Base-by-base conservation (phyloP, 2,329 filamentous ascomycete species). In the Periconia sp. region DNA sequence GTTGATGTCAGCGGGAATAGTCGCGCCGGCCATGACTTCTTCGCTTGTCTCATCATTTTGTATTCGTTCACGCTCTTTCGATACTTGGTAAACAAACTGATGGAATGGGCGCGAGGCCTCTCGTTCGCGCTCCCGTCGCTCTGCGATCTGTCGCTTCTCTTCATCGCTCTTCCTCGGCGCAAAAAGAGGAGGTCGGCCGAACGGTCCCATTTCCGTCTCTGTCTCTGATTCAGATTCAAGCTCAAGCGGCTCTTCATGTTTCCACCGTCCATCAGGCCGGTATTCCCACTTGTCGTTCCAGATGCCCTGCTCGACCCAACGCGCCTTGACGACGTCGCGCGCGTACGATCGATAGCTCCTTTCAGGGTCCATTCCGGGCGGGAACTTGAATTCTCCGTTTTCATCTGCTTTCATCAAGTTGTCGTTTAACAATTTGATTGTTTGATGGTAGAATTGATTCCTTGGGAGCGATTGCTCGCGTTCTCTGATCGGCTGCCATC, bases 31-130 rank as follows among this genome's bases (percentile, higher is more conserved):
- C 44, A 35, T 34, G 50, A 43, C 48, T 57, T 44, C 50, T 45
- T 46, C 33, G 52, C 48, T 48, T 43, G 39, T 40, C 43, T 52
- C 41, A 48, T 57, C 49, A 42, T 63, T 42, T 59, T 66, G 23
- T 8, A 42, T 35, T 35, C 32, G 21, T 36, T 42, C 30, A 11
- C 39, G 39, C 24, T 42, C 39, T 29, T 5, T 36, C 4, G 39
- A 42, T 29, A 42, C 8, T 12, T 42, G 39, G 30, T 42, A 36
- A 9, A 42, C 16, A 23, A 42, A 42, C 22, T 36, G 39, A 36
- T 42, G 31, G 23, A 26, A 36, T 35, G 39, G 39, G 8, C 39
- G 39, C 2, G 39, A 42, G 4, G 39, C 21, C 32, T 42, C 39
- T 2, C 39, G 39, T 18, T 42, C 6, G 23, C 39, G 39, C 18